A percentile compares a stretch with the other conserved stretches of the same genome.
Evolutionary conservation across 2,329 filamentous ascomycete species (phyloP).

Genomic region (Teratosphaeria gauchensis): DNA sequence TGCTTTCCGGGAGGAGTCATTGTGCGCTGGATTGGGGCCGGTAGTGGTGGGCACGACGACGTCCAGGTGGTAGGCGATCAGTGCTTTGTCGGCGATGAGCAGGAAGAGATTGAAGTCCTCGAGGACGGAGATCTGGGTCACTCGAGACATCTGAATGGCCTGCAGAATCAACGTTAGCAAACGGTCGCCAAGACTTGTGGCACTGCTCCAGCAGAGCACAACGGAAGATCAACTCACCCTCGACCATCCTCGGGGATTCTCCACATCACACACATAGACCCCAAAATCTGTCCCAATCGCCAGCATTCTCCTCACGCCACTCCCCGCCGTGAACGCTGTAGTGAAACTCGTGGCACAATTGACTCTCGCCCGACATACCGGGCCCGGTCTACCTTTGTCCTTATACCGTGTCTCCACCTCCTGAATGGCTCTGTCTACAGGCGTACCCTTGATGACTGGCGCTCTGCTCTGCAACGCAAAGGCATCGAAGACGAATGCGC

Average conservation of each 20-base stretch:
- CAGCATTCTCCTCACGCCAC: conserved; percentile 62
- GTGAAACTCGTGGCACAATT: conserved; percentile 91
- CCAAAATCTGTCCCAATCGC: conserved; percentile 93
- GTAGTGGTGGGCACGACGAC: conserved; percentile 51
- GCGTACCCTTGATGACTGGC: conserved; percentile 80
- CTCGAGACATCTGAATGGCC: conserved; percentile 65
- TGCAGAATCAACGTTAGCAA: conserved; percentile 28
- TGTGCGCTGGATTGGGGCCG: conserved; percentile 31
- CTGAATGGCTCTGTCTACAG: conserved; percentile 78
- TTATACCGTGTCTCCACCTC: conserved; percentile 72
- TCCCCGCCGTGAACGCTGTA: conserved; percentile 49
- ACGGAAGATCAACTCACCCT: conserved; percentile 51
- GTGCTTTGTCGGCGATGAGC: conserved; percentile 78
- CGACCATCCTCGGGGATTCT: conserved; percentile 83
- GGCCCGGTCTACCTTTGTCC: conserved; percentile 56
- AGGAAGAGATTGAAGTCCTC: conserved; percentile 94
- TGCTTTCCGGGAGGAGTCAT: conserved; percentile 68
- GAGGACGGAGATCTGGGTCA: conserved; percentile 87
- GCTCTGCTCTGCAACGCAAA: conserved; percentile 43
- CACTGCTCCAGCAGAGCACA: neutral
- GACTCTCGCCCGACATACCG: conserved; percentile 75
- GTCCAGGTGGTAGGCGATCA: conserved; percentile 91
- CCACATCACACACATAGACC: conserved; percentile 79
- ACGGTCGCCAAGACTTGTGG: neutral
- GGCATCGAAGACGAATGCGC: conserved; percentile 74